Evolutionary conservation across 2,329 filamentous ascomycete genomes (phyloP), one percentile per base, ranked within the genome.

Genomic region (Venturia effusa): DNA sequence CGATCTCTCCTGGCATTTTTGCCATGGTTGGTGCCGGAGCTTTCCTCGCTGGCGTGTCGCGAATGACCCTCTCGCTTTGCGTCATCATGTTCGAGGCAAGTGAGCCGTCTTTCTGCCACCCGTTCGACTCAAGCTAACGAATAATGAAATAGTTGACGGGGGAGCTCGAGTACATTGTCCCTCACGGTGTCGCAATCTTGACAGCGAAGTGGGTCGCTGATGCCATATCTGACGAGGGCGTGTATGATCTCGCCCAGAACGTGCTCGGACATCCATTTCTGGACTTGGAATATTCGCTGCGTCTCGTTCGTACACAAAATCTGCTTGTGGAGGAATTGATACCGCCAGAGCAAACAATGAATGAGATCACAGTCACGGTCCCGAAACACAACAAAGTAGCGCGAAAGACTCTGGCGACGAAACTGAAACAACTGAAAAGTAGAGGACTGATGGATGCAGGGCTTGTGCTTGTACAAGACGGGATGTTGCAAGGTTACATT

Each of bases 191-290:
- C 27, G 82, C 83, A 7, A 85, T 85, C 64, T 74, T 85, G 6
- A 78, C 83, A 0, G 81, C 82, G 0, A 85, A 85, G 71, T 85
- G 81, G 81, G 77, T 80, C 6, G 82, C 83, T 0, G 83, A 85
- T 69, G 74, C 76, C 3, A 75, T 85, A 22, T 79, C 79, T 59
- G 71, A 72, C 30, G 80, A 84, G 66, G 74, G 81, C 27, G 81
- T 85, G 0, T 86, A 85, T 67, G 83, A 85, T 68, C 75, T 85
- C 8, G 82, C 83, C n/a, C 82, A 85, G 69, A 78, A 78, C 3
- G 78, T 85, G 3, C 76, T 85, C 0, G 83, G 82, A 0, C 81
- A 85, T 67, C 83, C 83, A 0, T 85, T 85, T 68, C 72, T 85
- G 10, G 82, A 85, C 65, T 68, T 76, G 0, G 82, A 85, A 59